Evolutionary conservation across 108 stramenopile genomes (phyloP), one percentile per base, ranked within the genome.

Genomic region (Seminavis robusta): DNA sequence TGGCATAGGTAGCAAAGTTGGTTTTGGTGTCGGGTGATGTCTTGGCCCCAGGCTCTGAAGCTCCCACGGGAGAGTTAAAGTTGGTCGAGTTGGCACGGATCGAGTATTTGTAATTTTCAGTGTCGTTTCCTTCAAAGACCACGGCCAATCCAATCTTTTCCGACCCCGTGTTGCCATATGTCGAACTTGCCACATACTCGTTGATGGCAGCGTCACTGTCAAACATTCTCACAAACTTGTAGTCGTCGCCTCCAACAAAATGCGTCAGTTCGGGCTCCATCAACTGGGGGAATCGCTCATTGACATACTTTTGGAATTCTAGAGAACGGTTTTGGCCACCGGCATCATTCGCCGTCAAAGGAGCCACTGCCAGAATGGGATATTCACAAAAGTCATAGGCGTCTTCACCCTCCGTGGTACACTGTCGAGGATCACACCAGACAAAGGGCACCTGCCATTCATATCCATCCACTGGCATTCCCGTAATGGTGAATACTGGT

Each of bases 371-470:
- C 50, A 91, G 50, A 26, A 67, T 65, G 30, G 46, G 51, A 39
- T 71, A 86, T 40, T 80, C 77, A 48, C 90, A 91, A 48, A 61
- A 86, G 3, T 61, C 33, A 17, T 49, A 42, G 25, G 85, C 90
- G 61, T 85, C 77, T 61, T 91, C 61, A 13, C 83, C 83, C 13
- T 61, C 55, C 25, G 64, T 49, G 17, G 49, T 41, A 39, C 90
- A 91, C 4, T 56, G 37, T n/a, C 73, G 57, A 36, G 59, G 59
- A 49, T 86, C 79, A 61, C 90, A 91, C 52, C 68, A 80, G 25
- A 91, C 63, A 60, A 91, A 84, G 41, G 90, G 90, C 30, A 84
- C 82, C 26, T 84, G 83, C 73, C 76, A 77, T 42, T 80, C 71
- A 26, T 46, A 77, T 28, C 57, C 76, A 42, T 51, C 39, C 29